Percentiles rank a stretch among this genome's conserved stretches.
Conservation (phyloP, 768 basidiomycete species). For the Daedaleopsis nitida region DNA sequence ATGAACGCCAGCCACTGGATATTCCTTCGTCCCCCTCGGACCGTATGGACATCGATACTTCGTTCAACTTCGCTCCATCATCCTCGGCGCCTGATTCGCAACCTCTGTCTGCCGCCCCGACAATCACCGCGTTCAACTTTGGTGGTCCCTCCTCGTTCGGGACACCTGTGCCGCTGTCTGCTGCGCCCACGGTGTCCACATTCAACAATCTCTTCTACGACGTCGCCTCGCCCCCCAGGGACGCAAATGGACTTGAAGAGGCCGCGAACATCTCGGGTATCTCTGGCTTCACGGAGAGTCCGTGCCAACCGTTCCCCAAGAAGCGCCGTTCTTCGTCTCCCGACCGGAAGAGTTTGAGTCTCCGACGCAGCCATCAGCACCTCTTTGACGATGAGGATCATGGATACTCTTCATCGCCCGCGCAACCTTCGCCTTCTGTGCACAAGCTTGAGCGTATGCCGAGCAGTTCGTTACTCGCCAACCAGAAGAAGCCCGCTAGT, state of each 20-base stretch:
- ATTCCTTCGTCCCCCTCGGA: conserved; percentile 53
- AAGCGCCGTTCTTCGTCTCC: conserved; percentile 38
- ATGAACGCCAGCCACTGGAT: conserved; percentile 35
- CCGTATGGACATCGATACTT: conserved; percentile 81
- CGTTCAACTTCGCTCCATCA: conserved; percentile 41
- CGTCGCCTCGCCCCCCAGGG: conserved; percentile 45
- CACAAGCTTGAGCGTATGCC: conserved; percentile 49
- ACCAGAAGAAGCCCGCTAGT: conserved; percentile 53
- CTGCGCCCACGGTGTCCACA: conserved; percentile 52
- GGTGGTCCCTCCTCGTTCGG: conserved; percentile 11
- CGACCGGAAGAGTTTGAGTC: conserved; percentile 9
- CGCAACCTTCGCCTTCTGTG: conserved; percentile 48
- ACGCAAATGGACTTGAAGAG: conserved; percentile 26
- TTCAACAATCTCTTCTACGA: conserved; percentile 67
- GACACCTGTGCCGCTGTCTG: conserved; percentile 41
- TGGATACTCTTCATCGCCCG: conserved; percentile 50
- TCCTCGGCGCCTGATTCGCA: conserved; percentile 33
- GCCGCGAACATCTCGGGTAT: conserved; percentile 11
- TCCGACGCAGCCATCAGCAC: conserved; percentile 16
- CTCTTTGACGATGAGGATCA: conserved; percentile 30
- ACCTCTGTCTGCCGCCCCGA: conserved; percentile 28
- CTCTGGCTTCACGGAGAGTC: conserved; percentile 41
- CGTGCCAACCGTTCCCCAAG: conserved; percentile 37
- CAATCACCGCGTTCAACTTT: conserved; percentile 26
- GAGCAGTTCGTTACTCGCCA: conserved; percentile 35